Conservation (phyloP, 2,329 filamentous ascomycete species). For the Leptodontidium sp. region DNA sequence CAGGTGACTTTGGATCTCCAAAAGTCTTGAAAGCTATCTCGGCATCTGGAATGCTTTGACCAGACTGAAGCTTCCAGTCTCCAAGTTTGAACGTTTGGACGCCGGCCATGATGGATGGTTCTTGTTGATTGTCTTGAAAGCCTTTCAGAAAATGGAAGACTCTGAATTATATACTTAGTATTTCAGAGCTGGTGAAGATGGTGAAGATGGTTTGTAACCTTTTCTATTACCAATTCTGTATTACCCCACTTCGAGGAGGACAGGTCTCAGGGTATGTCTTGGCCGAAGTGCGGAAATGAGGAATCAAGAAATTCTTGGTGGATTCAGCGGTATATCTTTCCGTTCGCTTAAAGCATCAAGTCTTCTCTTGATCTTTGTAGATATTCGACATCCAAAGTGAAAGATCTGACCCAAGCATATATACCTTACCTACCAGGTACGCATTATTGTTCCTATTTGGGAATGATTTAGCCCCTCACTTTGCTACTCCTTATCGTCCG, state of each 20-base stretch:
- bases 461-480: neutral
- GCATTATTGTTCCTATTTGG: neutral
- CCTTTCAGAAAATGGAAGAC: neutral
- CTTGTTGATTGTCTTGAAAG: neutral
- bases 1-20: slow-evolving; percentile 67
- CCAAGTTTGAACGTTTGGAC: slow-evolving; percentile 64
- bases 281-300: neutral
- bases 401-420: neutral
- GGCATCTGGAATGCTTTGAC: slow-evolving; percentile 67
- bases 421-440: neutral
- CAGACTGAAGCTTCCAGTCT: slow-evolving; percentile 72
- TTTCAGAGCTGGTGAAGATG: neutral
- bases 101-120: slow-evolving; percentile 31
- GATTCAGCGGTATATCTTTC: neutral
- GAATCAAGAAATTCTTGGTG: neutral
- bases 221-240: slow-evolving; percentile 3
- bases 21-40: slow-evolving; percentile 81
- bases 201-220: neutral
- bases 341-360: too few relatives aligned
- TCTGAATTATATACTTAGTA: slow-evolving; percentile 4
- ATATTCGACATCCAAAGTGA: too few relatives aligned
- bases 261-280: neutral
- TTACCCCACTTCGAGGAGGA: slow-evolving; percentile 10
- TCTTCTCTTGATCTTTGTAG: too few relatives aligned
- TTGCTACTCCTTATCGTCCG: slow-evolving; percentile 10